A percentile compares a stretch with the other conserved stretches of the same genome.
phyloP scores from a whole-genome alignment of 2,329 filamentous ascomycete species.

The Claviceps capensis region DNA sequence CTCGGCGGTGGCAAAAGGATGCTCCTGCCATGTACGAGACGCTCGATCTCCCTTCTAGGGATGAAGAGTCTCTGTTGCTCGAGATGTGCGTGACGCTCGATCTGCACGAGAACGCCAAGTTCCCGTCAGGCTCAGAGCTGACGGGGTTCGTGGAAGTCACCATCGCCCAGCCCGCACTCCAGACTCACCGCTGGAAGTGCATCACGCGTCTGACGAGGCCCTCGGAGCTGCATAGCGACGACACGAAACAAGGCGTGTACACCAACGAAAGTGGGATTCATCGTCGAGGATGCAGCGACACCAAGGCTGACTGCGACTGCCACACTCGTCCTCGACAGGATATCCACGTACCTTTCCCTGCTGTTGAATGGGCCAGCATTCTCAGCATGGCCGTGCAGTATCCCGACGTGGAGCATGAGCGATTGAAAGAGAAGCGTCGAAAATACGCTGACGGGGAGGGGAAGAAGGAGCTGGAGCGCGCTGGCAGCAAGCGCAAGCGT shows the following conservation, averaged over 20 bases:
- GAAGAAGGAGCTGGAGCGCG: constrained; percentile 22
- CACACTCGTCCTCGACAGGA: constrained; percentile 31
- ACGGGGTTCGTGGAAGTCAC: constrained; percentile 45
- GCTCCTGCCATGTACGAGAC: constrained; percentile 43
- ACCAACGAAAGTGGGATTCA: constrained; percentile 39
- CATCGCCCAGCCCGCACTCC: constrained; percentile 38
- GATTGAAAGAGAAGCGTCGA: constrained; percentile 23
- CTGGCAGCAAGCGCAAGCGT: constrained; percentile 25
- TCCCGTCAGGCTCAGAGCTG: constrained; percentile 46
- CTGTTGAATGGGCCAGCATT: constrained; percentile 43
- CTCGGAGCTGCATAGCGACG: constrained; percentile 35
- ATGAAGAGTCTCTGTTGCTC: constrained; percentile 41
- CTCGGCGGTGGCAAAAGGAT: constrained; percentile 41
- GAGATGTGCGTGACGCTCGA: constrained; percentile 50
- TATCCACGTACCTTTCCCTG: constrained; percentile 43
- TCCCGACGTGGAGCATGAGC: constrained; percentile 28
- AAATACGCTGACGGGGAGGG: constrained; percentile 18
- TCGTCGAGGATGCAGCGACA: constrained; percentile 35
- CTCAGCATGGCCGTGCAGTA: constrained; percentile 42
- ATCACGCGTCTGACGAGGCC: constrained; percentile 45
- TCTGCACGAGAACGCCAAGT: constrained; percentile 41
- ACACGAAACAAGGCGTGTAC: constrained; percentile 29
- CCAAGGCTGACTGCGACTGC: constrained; percentile 37
- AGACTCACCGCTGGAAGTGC: constrained; percentile 47
- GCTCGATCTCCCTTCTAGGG: constrained; percentile 32